These are phyloP conservation scores for Clitopilus passeckerianus DNA, from an alignment of 768 basidiomycete species.

Conservation along the genomic window DNA sequence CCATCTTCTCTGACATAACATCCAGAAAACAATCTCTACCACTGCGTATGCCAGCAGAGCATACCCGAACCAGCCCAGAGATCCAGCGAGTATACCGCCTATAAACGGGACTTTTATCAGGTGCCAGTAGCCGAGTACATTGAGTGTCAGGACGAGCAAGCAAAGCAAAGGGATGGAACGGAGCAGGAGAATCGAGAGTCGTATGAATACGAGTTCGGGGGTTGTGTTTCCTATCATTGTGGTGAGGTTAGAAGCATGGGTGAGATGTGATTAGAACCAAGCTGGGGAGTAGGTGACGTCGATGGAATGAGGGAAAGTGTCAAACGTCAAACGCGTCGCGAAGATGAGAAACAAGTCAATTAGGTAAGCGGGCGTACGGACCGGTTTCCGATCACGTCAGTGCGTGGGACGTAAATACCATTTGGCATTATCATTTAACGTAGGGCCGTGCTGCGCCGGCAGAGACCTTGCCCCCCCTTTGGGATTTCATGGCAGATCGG, in stretches of 20 bases:
- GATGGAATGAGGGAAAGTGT: too few relatives aligned
- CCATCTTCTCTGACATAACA: slow-evolving; percentile 44
- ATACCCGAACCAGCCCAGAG: not conserved
- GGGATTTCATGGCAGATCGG: too few relatives aligned
- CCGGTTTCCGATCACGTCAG: too few relatives aligned
- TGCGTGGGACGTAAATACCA: too few relatives aligned
- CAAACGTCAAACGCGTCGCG: too few relatives aligned
- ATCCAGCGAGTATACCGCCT: not conserved
- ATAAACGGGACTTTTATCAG: not conserved
- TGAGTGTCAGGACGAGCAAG: not conserved
- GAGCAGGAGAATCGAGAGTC: slow-evolving; percentile 35
- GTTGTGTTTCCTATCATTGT: slow-evolving; percentile 42
- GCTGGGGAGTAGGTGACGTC: too few relatives aligned
- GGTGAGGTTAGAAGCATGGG: not conserved
- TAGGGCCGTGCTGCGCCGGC: too few relatives aligned
- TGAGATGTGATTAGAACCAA: too few relatives aligned
- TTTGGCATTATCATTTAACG: too few relatives aligned
- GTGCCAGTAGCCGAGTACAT: not conserved
- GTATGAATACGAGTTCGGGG: slow-evolving; percentile 52
- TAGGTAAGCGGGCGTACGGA: too few relatives aligned
- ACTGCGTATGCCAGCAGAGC: slow-evolving; percentile 22
- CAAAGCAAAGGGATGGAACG: slow-evolving; percentile 33
- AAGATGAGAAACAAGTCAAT: too few relatives aligned
- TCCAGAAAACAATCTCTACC: slow-evolving; percentile 44
- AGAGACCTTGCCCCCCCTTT: too few relatives aligned